Evolutionary conservation across 2,329 filamentous ascomycete species (phyloP).

Genomic region (Ophiostoma ulmi): DNA sequence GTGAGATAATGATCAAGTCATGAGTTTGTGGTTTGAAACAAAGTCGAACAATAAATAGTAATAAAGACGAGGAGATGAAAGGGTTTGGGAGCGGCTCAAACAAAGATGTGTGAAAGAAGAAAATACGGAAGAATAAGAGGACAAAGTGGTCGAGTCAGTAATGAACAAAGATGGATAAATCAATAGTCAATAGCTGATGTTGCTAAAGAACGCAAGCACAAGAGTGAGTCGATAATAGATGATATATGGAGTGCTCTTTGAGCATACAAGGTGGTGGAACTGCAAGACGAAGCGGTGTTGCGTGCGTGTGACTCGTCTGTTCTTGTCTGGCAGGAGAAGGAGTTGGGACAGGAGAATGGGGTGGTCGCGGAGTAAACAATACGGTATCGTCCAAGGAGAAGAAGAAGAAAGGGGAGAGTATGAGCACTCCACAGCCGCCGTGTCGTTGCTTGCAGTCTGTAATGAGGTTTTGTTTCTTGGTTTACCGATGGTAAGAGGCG

Average conservation of each 20-base stretch:
- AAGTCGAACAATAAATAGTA: not conserved
- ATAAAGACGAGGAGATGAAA: not conserved
- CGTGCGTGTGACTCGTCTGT: conserved; percentile 10
- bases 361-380: conserved; percentile 1
- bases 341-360: not conserved
- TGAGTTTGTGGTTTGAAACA: not conserved
- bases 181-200: not conserved
- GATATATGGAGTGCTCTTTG: not conserved
- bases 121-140: not conserved
- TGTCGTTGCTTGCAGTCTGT: not conserved
- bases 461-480: not conserved
- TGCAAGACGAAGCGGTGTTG: not conserved
- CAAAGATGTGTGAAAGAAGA: not conserved
- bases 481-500: not conserved
- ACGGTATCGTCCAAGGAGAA: not conserved
- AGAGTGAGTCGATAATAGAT: not conserved
- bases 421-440: conserved; percentile 4
- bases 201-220: not conserved
- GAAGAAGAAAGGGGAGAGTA: not conserved
- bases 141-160: not conserved
- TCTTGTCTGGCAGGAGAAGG: not conserved
- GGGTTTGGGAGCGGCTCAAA: not conserved
- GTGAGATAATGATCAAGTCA: not conserved
- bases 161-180: not conserved
- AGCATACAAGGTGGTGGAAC: not conserved